Percentiles rank a stretch among this genome's conserved stretches.
Evolutionary conservation across 495 filamentous ascomycete species (phyloP).

Genomic region (Penicillium ucsense): DNA sequence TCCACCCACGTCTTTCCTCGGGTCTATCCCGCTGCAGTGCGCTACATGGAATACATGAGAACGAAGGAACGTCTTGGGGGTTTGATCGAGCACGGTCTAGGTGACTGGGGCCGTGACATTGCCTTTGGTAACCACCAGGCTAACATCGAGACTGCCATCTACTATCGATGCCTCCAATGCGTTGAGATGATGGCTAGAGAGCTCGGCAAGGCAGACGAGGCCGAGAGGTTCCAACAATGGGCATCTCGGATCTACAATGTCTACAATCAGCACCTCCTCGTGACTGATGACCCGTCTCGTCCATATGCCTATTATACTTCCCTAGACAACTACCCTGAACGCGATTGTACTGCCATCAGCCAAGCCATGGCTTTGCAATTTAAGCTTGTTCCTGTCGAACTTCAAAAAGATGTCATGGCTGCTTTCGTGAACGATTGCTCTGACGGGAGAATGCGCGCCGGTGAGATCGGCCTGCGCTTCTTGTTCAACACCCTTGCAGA

Average conservation of each 20-base stretch:
- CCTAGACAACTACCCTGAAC: constrained; percentile 12
- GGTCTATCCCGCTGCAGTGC: constrained; percentile 13
- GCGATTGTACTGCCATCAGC: constrained; percentile 14
- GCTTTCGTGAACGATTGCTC: constrained; percentile 16
- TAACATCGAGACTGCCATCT: constrained; percentile 23
- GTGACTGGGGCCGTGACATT: constrained; percentile 22
- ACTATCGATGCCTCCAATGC: constrained; percentile 18
- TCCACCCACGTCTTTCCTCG: constrained; percentile 16
- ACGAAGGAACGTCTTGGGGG: constrained; percentile 19
- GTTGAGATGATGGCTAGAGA: constrained; percentile 20
- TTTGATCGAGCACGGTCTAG: constrained; percentile 19
- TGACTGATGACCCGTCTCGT: constrained; percentile 9
- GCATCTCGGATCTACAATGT: constrained; percentile 11
- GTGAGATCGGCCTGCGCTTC: constrained; percentile 19
- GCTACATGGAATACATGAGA: constrained; percentile 23
- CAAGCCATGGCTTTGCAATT: constrained; percentile 22
- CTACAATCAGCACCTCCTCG: constrained; percentile 19
- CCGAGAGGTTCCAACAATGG: constrained; percentile 9
- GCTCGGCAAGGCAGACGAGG: constrained; percentile 12
- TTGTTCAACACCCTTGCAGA: constrained; percentile 19
- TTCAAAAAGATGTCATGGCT: constrained; percentile 14
- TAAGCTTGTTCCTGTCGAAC: constrained; percentile 9
- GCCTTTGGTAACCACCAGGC: constrained; percentile 23
- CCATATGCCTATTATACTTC: constrained; percentile 19
- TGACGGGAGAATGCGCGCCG: constrained; percentile 14